These are phyloP conservation scores for Tetrahymena thermophila DNA, from an alignment of 73 alveolate genomes.

Conservation along the genomic window DNA sequence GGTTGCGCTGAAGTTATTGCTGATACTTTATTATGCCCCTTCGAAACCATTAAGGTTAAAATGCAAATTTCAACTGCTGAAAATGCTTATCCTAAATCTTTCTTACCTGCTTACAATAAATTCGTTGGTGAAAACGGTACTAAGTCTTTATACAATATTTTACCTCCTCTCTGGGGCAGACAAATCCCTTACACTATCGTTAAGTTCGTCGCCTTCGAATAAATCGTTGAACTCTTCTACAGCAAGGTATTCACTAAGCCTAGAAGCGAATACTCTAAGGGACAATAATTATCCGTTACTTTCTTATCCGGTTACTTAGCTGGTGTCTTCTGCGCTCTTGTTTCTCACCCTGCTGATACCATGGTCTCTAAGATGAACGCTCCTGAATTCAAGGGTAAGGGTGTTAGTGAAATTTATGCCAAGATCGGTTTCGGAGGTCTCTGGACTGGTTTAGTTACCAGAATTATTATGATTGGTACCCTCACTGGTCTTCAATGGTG, in stretches of 20 bases:
- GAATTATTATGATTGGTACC: constrained; percentile 86
- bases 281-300: constrained; percentile 58
- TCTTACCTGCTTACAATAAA: neutral
- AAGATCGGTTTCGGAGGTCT: constrained; percentile 73
- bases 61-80: constrained; percentile 53
- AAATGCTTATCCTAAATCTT: neutral
- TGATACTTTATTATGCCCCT: constrained; percentile 74
- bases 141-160: constrained; percentile 57
- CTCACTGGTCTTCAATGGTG: constrained; percentile 54
- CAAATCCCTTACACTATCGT: constrained; percentile 89
- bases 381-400: constrained; percentile 30
- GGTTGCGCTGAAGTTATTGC: constrained; percentile 91
- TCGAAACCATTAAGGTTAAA: constrained; percentile 84
- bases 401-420: constrained; percentile 48
- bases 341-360: constrained; percentile 86
- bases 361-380: constrained; percentile 69
- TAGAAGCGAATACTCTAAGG: constrained; percentile 60
- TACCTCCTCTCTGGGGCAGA: constrained; percentile 84
- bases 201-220: constrained; percentile 83
- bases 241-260: constrained; percentile 54
- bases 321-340: constrained; percentile 82
- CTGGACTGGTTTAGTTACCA: constrained; percentile 74
- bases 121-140: neutral
- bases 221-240: constrained; percentile 68
- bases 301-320: constrained; percentile 82